Evolutionary conservation across 305 asterid genomes (phyloP).

Genomic region (Fraxinus baroniana): DNA sequence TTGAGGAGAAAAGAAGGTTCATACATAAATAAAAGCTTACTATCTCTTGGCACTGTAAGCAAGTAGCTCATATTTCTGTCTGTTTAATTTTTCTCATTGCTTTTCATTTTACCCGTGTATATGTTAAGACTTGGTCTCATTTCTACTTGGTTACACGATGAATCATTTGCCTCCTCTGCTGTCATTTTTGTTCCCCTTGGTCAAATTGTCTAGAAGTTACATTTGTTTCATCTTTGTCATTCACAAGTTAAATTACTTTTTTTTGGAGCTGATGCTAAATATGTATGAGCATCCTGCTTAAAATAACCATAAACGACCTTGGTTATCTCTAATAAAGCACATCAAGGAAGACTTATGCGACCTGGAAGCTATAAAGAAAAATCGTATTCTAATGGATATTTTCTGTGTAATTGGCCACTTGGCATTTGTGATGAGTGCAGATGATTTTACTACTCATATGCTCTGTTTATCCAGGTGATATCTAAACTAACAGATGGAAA

Average conservation of each 20-base stretch:
- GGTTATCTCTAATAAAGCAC: not conserved
- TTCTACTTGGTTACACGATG: constrained; percentile 12
- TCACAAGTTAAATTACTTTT: not conserved
- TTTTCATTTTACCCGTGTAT: constrained; percentile 9
- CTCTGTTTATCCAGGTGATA: constrained; percentile 54
- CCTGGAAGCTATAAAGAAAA: constrained; percentile 1
- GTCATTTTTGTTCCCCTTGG: constrained; percentile 3
- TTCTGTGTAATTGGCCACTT: constrained; percentile 7
- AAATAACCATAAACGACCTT: not conserved
- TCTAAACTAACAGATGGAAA: constrained; percentile 76
- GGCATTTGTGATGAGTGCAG: not conserved
- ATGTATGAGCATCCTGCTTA: not conserved
- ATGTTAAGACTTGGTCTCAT: constrained; percentile 18
- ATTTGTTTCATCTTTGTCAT: not conserved
- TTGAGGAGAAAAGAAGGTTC: constrained; percentile 87
- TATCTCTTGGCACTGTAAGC: constrained; percentile 88
- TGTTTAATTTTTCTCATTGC: constrained; percentile 20
- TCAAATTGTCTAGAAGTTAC: not conserved
- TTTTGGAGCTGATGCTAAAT: constrained; percentile 16
- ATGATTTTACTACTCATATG: not conserved
- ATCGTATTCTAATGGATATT: not conserved
- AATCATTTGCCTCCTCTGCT: constrained; percentile 14
- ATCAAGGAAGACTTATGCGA: not conserved
- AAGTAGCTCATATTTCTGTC: constrained; percentile 25
- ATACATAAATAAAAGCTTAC: constrained; percentile 79